Evolutionary conservation across 2,329 filamentous ascomycete species (phyloP).

Genomic region (Pseudogymnoascus sp.): DNA sequence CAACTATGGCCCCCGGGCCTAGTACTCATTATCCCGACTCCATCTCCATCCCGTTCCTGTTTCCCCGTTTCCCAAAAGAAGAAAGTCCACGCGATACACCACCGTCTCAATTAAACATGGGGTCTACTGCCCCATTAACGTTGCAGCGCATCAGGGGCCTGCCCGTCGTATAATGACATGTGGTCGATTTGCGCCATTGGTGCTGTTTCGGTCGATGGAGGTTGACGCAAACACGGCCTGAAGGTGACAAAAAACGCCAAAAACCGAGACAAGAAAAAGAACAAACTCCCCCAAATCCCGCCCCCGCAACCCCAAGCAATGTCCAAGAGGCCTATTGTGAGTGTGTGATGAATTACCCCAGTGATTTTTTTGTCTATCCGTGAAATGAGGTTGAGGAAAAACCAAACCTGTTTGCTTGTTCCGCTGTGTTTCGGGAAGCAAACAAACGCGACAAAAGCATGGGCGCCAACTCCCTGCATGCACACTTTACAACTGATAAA

Average conservation of each 20-base stretch:
- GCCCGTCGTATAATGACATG: not conserved
- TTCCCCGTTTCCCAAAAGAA: not conserved
- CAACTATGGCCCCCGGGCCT: not conserved
- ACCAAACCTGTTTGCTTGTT: slow-evolving; percentile 7
- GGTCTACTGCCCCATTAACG: not conserved
- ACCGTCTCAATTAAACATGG: slow-evolving; percentile 1
- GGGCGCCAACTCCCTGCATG: not conserved
- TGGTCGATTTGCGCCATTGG: not conserved
- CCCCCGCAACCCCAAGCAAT: not conserved
- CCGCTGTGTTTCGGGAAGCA: not conserved
- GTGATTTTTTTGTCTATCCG: slow-evolving; percentile 2
- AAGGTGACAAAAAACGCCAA: not conserved
- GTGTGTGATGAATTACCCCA: not conserved
- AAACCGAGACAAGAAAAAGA: not conserved
- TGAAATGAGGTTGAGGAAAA: not conserved
- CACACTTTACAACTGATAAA: slow-evolving; percentile 6
- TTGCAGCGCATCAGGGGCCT: not conserved
- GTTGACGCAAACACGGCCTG: slow-evolving; percentile 1
- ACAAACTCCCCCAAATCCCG: not conserved
- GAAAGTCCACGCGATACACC: not conserved
- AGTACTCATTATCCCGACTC: not conserved
- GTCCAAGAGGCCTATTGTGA: not conserved
- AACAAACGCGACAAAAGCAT: not conserved
- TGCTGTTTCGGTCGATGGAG: not conserved
- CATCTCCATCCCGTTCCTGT: not conserved